phyloP scores from a whole-genome alignment of 202 grass and related monocot genomes.

The Saccharum hybrid region DNA sequence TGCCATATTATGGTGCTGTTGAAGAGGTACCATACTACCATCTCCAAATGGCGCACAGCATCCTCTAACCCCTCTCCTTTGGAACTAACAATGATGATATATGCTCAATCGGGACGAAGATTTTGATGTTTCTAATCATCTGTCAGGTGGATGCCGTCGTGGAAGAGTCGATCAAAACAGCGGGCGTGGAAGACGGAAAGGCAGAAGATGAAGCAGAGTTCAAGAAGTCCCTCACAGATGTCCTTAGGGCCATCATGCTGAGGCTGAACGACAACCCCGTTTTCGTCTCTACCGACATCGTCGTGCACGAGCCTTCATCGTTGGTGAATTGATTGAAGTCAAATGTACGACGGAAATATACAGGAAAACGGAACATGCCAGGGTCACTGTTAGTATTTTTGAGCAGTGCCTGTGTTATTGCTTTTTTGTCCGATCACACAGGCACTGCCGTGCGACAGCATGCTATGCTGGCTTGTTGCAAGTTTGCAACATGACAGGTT shows the following conservation, averaged over 20 bases:
- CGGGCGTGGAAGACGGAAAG: slow-evolving; percentile 38
- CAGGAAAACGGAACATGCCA: background rate
- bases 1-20: slow-evolving; percentile 66
- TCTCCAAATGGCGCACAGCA: background rate
- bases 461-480: slow-evolving; percentile 2
- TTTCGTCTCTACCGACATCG: slow-evolving; percentile 67
- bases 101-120: background rate
- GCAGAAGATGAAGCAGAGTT: slow-evolving; percentile 55
- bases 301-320: slow-evolving; percentile 64
- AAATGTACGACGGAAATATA: background rate
- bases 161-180: slow-evolving; percentile 54
- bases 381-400: background rate
- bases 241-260: slow-evolving; percentile 66
- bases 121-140: background rate
- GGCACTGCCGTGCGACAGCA: background rate
- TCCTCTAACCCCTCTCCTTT: background rate
- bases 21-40: slow-evolving; percentile 39
- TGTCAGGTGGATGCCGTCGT: slow-evolving; percentile 67
- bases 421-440: slow-evolving; percentile 54
- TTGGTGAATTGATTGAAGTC: slow-evolving; percentile 31
- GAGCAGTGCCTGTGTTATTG: slow-evolving; percentile 34
- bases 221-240: slow-evolving; percentile 71
- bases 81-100: background rate
- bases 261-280: slow-evolving; percentile 58
- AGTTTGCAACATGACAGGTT: slow-evolving; percentile 29